These are phyloP conservation scores for Coemansia biformis DNA, from an alignment of 192 early-diverging fungal species.

Conservation along the genomic window DNA sequence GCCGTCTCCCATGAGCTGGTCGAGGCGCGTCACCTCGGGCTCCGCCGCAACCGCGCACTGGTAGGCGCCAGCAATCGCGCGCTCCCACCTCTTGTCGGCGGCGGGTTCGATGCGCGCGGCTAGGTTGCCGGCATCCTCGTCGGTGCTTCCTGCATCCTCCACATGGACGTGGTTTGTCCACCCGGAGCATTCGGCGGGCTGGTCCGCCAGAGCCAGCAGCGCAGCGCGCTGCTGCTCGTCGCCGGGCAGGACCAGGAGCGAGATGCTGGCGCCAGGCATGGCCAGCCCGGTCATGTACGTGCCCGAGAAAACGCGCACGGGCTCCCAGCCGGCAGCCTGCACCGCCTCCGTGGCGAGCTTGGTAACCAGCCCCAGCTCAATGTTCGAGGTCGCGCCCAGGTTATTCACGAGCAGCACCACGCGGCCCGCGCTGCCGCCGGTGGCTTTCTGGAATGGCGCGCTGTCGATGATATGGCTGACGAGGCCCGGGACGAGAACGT, in stretches of 20 bases:
- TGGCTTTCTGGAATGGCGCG: conserved; percentile 35
- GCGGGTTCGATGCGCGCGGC: conserved; percentile 27
- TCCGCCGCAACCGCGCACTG: conserved; percentile 46
- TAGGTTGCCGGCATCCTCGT: conserved; percentile 22
- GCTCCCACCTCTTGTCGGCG: conserved; percentile 48
- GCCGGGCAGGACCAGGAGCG: conserved; percentile 59
- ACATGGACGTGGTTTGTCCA: conserved; percentile 56
- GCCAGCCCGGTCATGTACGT: conserved; percentile 76
- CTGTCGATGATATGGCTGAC: conserved; percentile 53
- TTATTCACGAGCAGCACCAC: conserved; percentile 79
- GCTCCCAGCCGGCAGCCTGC: conserved; percentile 24
- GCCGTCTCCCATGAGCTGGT: conserved; percentile 75
- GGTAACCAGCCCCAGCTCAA: conserved; percentile 67
- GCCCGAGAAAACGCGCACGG: conserved; percentile 60
- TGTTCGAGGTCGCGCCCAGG: conserved; percentile 66
- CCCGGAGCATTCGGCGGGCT: conserved; percentile 54
- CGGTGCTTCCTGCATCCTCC: conserved; percentile 43
- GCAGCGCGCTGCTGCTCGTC: conserved; percentile 18
- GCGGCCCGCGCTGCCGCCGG: conserved; percentile 12
- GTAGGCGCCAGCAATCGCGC: conserved; percentile 46
- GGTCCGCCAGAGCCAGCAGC: conserved; percentile 54
- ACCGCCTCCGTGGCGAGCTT: conserved; percentile 61
- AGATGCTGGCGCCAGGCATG: conserved; percentile 74
- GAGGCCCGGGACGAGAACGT: conserved; percentile 52
- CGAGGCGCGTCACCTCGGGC: conserved; percentile 63